These are phyloP conservation scores for Flaveria brownii DNA, from an alignment of 129 eudicot genomes.

Conservation along the genomic window DNA sequence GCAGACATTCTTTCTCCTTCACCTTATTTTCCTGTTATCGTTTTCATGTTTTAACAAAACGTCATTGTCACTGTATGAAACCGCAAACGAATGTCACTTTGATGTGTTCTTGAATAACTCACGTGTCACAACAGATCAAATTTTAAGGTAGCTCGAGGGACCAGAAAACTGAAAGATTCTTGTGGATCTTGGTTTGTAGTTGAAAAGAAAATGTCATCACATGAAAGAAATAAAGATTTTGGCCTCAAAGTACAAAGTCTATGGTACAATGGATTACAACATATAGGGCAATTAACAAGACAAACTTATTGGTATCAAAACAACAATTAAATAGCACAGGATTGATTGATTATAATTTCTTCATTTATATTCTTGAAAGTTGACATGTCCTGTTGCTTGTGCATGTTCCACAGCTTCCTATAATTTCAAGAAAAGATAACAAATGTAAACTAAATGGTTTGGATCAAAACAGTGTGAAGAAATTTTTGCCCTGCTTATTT, in stretches of 20 bases:
- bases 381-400: slow-evolving; percentile 86
- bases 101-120: no score
- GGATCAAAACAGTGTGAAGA: not conserved
- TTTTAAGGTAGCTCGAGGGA: not conserved
- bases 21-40: not conserved
- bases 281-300: slow-evolving; percentile 31
- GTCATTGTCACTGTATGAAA: no score
- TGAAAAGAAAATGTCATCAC: not conserved
- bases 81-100: no score
- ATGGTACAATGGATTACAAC: slow-evolving; percentile 40
- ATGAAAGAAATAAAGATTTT: slow-evolving; percentile 1
- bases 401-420: slow-evolving; percentile 99
- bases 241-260: not conserved
- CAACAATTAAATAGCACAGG: slow-evolving; percentile 17
- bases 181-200: not conserved
- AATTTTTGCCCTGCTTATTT: not conserved
- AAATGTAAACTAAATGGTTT: not conserved
- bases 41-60: no score
- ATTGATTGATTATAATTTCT: not conserved
- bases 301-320: slow-evolving; percentile 12
- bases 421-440: slow-evolving; percentile 4
- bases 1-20: slow-evolving; percentile 11
- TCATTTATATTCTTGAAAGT: slow-evolving; percentile 84
- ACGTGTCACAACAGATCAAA: no score
- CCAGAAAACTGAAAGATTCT: not conserved